Base-by-base conservation (phyloP, 176 grass and related monocot species). In the Guadua angustifolia region DNA sequence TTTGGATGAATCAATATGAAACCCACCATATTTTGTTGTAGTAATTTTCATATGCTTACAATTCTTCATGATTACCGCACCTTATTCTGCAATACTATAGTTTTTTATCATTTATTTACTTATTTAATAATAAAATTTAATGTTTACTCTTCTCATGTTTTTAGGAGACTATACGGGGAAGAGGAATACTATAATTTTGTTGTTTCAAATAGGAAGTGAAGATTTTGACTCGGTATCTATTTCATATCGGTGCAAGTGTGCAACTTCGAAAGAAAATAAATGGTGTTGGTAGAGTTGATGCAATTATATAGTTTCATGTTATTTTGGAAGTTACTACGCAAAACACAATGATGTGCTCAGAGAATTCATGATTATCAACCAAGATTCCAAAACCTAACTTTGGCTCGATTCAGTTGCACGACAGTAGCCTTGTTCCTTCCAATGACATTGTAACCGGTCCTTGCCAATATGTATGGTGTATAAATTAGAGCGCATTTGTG, bases 141-240 rank as follows among this genome's bases (percentile, higher is more conserved):
- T 17, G 2, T 26, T 18, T 62, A 12, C 86, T 89, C 26, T 88
- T 82, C 47, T 49, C 67, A 50, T 79, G 4, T 84, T 90, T 88
- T 50, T 89, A 99, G 96, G 93, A 94, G 83, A 75, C 24, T 95
- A 43, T 95, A 99, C 1, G 66, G 78, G 47, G 91, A 95, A 74
- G 96, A 94, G 32, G 89, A 88, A 24, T 95, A 99, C 85, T 95
- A 89, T 52, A 86, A 87, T 86, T 81, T 78, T 84, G 86, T 92
- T 58, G 43, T 89, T 79, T 88, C 83, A 49, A 86, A 90, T 53
- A 92, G 93, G 60, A 76, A 86, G 50, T 90, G 79, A 88, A 43
- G 51, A 67, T 79, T 39, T 51, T 53, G 57, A 47, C 52, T 6
- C 35, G 68, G 84, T 90, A 90, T 83, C 64, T 82, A 76, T 89